phyloP scores from a whole-genome alignment of 768 basidiomycete genomes.

The Rubroboletus satanas region DNA sequence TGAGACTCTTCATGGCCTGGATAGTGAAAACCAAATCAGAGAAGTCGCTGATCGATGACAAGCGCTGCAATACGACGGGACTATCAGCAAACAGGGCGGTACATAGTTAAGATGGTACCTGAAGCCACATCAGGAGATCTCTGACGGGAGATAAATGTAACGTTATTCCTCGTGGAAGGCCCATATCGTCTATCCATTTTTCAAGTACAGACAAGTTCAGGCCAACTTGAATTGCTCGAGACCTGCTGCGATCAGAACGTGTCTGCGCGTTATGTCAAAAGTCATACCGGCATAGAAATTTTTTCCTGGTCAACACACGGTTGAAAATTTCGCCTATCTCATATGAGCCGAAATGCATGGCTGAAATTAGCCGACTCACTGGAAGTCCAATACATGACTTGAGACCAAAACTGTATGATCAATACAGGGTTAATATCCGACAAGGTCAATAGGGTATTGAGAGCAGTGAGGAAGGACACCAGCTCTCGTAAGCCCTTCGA shows the following conservation, averaged over 20 bases:
- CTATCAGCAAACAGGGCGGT: neutral
- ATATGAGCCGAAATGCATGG: constrained; percentile 5
- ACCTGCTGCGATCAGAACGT: constrained; percentile 36
- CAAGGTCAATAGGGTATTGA: constrained; percentile 77
- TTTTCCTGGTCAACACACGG: constrained; percentile 84
- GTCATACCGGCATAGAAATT: constrained; percentile 82
- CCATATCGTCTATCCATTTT: constrained; percentile 85
- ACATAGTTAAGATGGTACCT: constrained; percentile 42
- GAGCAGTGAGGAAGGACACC: constrained; percentile 76
- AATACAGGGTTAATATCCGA: constrained; percentile 90
- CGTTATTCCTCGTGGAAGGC: constrained; percentile 73
- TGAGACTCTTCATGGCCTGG: constrained; percentile 80
- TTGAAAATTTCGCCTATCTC: constrained; percentile 77
- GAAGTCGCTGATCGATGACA: constrained; percentile 86
- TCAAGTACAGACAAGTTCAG: constrained; percentile 84
- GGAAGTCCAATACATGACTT: constrained; percentile 98
- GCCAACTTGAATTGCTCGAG: constrained; percentile 83
- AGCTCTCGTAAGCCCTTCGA: constrained; percentile 52
- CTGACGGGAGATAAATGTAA: constrained; percentile 80
- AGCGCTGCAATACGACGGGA: constrained; percentile 45
- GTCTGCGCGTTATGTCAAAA: neutral
- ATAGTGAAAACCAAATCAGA: constrained; percentile 85
- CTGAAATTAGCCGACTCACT: constrained; percentile 50
- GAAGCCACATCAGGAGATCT: constrained; percentile 83
- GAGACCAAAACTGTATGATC: constrained; percentile 89